Conservation (phyloP, 768 basidiomycete species). For the Termitomyces sp. region DNA sequence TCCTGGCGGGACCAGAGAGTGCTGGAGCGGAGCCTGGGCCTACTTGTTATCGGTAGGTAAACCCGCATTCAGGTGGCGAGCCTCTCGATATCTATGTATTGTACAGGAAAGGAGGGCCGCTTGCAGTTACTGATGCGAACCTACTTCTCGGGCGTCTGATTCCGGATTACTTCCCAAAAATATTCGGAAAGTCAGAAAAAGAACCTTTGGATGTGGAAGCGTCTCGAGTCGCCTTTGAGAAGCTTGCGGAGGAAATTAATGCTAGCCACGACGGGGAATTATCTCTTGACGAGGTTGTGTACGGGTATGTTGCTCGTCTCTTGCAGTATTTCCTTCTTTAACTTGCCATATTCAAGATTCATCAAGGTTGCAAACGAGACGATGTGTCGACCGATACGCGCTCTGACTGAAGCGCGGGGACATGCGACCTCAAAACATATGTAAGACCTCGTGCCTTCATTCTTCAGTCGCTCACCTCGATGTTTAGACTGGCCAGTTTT, state of each 20-base stretch:
- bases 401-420: constrained; percentile 86
- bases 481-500: constrained; percentile 73
- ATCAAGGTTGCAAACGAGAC: constrained; percentile 97
- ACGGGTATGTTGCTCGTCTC: constrained; percentile 50
- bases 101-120: constrained; percentile 79
- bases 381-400: constrained; percentile 91
- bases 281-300: constrained; percentile 80
- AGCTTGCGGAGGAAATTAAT: constrained; percentile 69
- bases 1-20: constrained; percentile 88
- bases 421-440: constrained; percentile 77
- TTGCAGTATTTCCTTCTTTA: not conserved
- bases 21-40: constrained; percentile 95
- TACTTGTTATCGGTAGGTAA: constrained; percentile 71
- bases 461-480: not conserved
- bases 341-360: constrained; percentile 48
- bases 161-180: constrained; percentile 91
- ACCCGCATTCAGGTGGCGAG: not conserved
- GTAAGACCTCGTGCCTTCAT: constrained; percentile 24
- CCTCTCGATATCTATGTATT: not conserved
- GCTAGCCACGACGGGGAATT: constrained; percentile 54
- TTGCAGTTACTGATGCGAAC: constrained; percentile 94
- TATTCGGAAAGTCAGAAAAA: constrained; percentile 87
- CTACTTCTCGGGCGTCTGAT: constrained; percentile 84
- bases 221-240: constrained; percentile 62
- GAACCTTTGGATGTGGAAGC: constrained; percentile 80